Percentiles rank a stretch among this genome's conserved stretches.
Conservation (phyloP, 2,329 filamentous ascomycete species). For the Parascedosporium putredinis region DNA sequence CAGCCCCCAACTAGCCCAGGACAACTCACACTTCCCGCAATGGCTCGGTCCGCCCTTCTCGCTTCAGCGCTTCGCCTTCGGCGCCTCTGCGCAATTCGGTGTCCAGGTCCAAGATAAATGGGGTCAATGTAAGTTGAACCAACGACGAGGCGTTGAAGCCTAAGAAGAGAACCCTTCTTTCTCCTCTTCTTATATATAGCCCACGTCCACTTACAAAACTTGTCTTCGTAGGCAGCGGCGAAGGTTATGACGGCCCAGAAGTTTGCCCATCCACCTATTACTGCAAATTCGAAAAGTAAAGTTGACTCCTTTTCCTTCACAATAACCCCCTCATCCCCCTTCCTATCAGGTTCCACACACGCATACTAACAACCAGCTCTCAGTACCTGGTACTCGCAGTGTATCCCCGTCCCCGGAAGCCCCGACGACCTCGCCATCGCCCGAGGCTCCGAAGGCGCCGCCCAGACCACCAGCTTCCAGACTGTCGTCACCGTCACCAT, state of each 20-base stretch:
- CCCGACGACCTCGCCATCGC: conserved; percentile 7
- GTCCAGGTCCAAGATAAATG: background rate
- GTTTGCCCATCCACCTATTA: background rate
- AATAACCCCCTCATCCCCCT: too few relatives aligned
- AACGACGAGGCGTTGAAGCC: background rate
- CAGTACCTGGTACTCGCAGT: conserved; percentile 13
- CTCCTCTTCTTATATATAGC: too few relatives aligned
- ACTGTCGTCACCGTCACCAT: conserved; percentile 7
- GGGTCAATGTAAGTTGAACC: conserved; percentile 1
- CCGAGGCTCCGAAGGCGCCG: conserved; percentile 6
- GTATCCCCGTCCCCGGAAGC: conserved; percentile 5
- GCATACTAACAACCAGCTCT: background rate
- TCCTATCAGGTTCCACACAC: too few relatives aligned
- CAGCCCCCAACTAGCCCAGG: too few relatives aligned
- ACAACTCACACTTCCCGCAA: background rate
- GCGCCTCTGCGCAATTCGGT: conserved; percentile 1
- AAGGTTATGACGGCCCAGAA: conserved; percentile 1
- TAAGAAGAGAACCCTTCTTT: background rate
- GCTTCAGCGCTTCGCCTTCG: background rate
- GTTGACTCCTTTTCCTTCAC: background rate
- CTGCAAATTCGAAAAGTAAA: conserved; percentile 6
- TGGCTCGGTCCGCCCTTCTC: background rate
- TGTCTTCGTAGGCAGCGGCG: background rate
- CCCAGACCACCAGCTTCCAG: conserved; percentile 10
- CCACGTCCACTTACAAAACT: too few relatives aligned